Percentiles rank a stretch among this genome's conserved stretches.
Evolutionary conservation across 106 monocot genomes (phyloP).

Genomic region (Allium cepa): DNA sequence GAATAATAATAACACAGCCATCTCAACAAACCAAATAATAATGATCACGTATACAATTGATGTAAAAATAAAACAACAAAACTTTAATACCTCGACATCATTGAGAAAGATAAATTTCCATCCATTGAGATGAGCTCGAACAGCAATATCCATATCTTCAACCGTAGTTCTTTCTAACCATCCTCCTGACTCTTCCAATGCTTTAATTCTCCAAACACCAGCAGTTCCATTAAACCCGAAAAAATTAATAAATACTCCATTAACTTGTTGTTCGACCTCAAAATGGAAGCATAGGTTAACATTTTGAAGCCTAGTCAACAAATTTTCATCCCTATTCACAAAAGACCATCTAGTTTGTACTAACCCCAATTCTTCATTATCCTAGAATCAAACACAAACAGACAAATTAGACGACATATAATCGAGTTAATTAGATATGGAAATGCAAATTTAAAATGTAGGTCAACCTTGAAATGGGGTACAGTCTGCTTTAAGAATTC

Average conservation of each 20-base stretch:
- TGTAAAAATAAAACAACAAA: background rate
- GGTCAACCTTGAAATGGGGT: conserved; percentile 66
- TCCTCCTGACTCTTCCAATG: conserved; percentile 65
- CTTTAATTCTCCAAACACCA: conserved; percentile 78
- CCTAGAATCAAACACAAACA: conserved; percentile 20
- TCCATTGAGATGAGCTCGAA: conserved; percentile 73
- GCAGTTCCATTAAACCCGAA: conserved; percentile 92
- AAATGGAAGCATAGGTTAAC: conserved; percentile 85
- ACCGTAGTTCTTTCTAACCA: conserved; percentile 86
- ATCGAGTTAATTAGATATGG: no score
- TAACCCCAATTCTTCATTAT: conserved; percentile 55
- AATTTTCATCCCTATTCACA: conserved; percentile 87
- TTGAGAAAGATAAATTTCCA: conserved; percentile 87
- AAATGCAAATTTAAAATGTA: no score
- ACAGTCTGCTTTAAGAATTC: conserved; percentile 67
- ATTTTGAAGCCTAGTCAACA: conserved; percentile 71
- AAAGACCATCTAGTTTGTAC: conserved; percentile 85
- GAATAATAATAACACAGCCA: conserved; percentile 6
- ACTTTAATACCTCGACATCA: conserved; percentile 55
- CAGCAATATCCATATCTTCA: conserved; percentile 90
- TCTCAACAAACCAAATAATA: background rate
- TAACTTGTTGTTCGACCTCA: conserved; percentile 90
- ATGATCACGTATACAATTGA: background rate
- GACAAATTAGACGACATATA: no score
- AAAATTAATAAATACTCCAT: conserved; percentile 73